phyloP scores from a whole-genome alignment of 352 stramenopile genomes.

The Globisporangium viniferum region DNA sequence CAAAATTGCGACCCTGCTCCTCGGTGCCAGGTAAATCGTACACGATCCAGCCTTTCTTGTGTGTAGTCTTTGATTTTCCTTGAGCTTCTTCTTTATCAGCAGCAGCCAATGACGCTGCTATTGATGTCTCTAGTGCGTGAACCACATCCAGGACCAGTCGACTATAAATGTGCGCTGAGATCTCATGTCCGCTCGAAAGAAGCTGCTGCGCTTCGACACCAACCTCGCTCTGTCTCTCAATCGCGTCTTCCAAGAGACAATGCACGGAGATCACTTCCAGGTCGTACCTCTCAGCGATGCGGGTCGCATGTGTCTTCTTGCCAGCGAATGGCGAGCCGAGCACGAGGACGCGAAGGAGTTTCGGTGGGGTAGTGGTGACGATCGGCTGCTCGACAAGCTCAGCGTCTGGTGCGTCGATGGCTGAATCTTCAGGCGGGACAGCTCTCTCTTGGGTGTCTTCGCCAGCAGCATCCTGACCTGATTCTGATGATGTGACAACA shows the following conservation, averaged over 20 bases:
- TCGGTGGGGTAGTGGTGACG: neutral
- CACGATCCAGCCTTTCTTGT: slow-evolving; percentile 53
- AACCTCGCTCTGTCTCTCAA: slow-evolving; percentile 30
- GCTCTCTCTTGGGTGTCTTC: neutral
- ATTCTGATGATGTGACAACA: neutral
- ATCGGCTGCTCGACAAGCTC: neutral
- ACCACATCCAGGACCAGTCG: slow-evolving; percentile 46
- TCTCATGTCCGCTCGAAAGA: slow-evolving; percentile 33
- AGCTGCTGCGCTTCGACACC: slow-evolving; percentile 24
- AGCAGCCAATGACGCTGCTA: neutral
- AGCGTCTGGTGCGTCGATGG: neutral
- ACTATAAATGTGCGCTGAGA: slow-evolving; percentile 56
- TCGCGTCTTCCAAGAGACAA: slow-evolving; percentile 28
- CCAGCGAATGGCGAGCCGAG: slow-evolving; percentile 61
- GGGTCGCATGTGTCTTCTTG: slow-evolving; percentile 49
- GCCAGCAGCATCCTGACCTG: neutral
- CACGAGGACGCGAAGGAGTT: slow-evolving; percentile 46
- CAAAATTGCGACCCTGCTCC: slow-evolving; percentile 39
- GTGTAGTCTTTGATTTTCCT: neutral
- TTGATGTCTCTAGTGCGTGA: slow-evolving; percentile 14
- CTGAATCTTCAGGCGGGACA: neutral
- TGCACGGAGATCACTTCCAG: slow-evolving; percentile 53
- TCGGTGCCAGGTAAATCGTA: slow-evolving; percentile 57
- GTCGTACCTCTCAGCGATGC: slow-evolving; percentile 49
- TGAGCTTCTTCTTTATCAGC: neutral